Percentiles rank a stretch among this genome's conserved stretches.
Conservation (phyloP, 805 yeast species). For the Deakozyma indianensis region DNA sequence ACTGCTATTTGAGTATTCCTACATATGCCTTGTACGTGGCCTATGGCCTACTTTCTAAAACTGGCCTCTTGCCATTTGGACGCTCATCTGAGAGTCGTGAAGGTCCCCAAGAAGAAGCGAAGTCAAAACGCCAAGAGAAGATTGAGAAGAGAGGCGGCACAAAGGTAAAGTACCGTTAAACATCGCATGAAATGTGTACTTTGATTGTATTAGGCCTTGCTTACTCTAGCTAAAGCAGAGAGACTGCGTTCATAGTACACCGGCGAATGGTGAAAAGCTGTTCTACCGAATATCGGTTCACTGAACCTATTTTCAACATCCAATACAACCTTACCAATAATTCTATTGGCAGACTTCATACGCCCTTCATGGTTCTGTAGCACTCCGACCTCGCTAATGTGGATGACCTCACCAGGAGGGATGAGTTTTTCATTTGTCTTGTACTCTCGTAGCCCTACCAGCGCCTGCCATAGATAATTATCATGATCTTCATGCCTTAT, state of each 20-base stretch:
- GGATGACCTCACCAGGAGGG: slow-evolving; percentile 21
- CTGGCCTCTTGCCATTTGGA: neutral
- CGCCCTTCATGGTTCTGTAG: slow-evolving; percentile 15
- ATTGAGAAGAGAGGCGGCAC: slow-evolving; percentile 22
- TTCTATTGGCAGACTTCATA: slow-evolving; percentile 15
- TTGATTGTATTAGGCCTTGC: neutral
- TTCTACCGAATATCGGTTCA: slow-evolving; percentile 20
- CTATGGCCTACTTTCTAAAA: slow-evolving; percentile 6
- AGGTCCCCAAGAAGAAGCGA: slow-evolving; percentile 7
- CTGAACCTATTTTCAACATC: slow-evolving; percentile 20
- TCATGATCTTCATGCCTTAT: slow-evolving; percentile 13
- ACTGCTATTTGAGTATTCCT: slow-evolving; percentile 24
- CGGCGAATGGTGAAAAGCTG: slow-evolving; percentile 21
- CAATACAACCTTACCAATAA: slow-evolving; percentile 15
- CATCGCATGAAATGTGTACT: too few species aligned
- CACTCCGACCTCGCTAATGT: slow-evolving; percentile 16
- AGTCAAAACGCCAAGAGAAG: slow-evolving; percentile 25
- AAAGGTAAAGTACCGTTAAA: slow-evolving; percentile 6
- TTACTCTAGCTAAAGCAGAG: slow-evolving; percentile 10
- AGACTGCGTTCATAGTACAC: slow-evolving; percentile 20
- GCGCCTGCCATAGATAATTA: slow-evolving; percentile 16
- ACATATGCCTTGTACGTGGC: slow-evolving; percentile 10
- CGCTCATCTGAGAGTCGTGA: slow-evolving; percentile 2
- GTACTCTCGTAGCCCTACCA: slow-evolving; percentile 14
- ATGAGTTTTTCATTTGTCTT: slow-evolving; percentile 21